Conservation (phyloP, 495 filamentous ascomycete genomes). For the Annulohypoxylon maeteangense region DNA sequence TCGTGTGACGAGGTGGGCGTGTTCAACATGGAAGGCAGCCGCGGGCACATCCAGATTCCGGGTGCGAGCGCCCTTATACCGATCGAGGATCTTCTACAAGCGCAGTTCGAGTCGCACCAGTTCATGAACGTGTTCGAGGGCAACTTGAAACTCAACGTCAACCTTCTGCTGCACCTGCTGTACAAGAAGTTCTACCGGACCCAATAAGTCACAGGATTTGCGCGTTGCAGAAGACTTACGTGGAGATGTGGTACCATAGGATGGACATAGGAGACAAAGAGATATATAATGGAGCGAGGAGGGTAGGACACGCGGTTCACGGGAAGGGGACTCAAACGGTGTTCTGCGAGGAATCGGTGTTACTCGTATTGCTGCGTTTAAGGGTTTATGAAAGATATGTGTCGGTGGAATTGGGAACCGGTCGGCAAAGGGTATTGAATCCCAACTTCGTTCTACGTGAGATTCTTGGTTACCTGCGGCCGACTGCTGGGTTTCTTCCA, state of each 20-base stretch:
- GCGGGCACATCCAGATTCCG: slow-evolving; percentile 93
- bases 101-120: slow-evolving; percentile 95
- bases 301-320: slow-evolving; percentile 26
- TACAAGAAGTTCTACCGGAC: slow-evolving; percentile 98
- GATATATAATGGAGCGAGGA: slow-evolving; percentile 11
- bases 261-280: slow-evolving; percentile 15
- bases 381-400: slow-evolving; percentile 13
- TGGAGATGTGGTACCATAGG: not conserved
- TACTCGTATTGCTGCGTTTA: slow-evolving; percentile 14
- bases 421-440: slow-evolving; percentile 19
- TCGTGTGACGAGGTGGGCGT: slow-evolving; percentile 93
- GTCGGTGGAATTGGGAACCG: slow-evolving; percentile 19
- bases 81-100: slow-evolving; percentile 93
- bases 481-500: slow-evolving; percentile 12
- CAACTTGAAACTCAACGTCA: slow-evolving; percentile 88
- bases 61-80: slow-evolving; percentile 91
- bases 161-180: slow-evolving; percentile 91
- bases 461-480: slow-evolving; percentile 29
- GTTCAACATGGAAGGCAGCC: slow-evolving; percentile 91
- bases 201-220: slow-evolving; percentile 60
- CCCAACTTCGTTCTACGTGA: slow-evolving; percentile 30
- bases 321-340: slow-evolving; percentile 31
- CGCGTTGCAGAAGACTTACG: slow-evolving; percentile 1
- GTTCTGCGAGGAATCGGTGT: slow-evolving; percentile 26
- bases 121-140: slow-evolving; percentile 95